These are phyloP conservation scores for Fusarium siculi DNA, from an alignment of 2,329 filamentous ascomycete species.

Conservation along the genomic window DNA sequence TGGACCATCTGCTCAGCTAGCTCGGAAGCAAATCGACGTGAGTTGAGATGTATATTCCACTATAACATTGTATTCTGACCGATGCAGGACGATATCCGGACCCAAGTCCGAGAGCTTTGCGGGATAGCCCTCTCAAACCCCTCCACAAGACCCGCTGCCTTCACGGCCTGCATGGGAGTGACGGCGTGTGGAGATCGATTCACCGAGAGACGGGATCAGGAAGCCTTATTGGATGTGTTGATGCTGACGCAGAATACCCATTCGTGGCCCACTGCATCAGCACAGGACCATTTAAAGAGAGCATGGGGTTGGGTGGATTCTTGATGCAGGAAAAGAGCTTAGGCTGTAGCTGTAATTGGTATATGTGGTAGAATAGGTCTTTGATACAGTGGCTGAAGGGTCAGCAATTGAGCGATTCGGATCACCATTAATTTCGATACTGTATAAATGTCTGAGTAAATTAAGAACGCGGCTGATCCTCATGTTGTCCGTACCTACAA, in stretches of 20 bases:
- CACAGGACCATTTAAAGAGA: slow-evolving; percentile 58
- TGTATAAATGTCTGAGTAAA: no score
- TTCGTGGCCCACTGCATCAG: slow-evolving; percentile 62
- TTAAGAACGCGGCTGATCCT: background rate
- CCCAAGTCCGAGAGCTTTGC: slow-evolving; percentile 55
- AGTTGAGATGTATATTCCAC: slow-evolving; percentile 8
- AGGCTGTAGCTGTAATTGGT: background rate
- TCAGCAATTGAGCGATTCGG: accelerated
- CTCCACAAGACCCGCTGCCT: slow-evolving; percentile 65
- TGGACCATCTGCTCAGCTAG: slow-evolving; percentile 53
- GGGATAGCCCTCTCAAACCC: slow-evolving; percentile 68
- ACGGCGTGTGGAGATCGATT: slow-evolving; percentile 62
- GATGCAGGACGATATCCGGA: slow-evolving; percentile 56
- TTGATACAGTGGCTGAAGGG: no score
- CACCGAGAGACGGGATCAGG: slow-evolving; percentile 56
- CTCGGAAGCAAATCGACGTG: slow-evolving; percentile 48
- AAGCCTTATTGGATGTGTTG: slow-evolving; percentile 60
- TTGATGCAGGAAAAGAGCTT: background rate
- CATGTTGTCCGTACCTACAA: background rate
- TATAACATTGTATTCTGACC: slow-evolving; percentile 39
- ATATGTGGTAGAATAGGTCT: no score
- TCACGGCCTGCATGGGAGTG: slow-evolving; percentile 66
- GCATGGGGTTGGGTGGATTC: slow-evolving; percentile 60
- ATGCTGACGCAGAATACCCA: slow-evolving; percentile 60
- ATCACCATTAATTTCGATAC: background rate